Base-by-base conservation (phyloP, 2,329 filamentous ascomycete genomes). In the Alternaria arborescens region DNA sequence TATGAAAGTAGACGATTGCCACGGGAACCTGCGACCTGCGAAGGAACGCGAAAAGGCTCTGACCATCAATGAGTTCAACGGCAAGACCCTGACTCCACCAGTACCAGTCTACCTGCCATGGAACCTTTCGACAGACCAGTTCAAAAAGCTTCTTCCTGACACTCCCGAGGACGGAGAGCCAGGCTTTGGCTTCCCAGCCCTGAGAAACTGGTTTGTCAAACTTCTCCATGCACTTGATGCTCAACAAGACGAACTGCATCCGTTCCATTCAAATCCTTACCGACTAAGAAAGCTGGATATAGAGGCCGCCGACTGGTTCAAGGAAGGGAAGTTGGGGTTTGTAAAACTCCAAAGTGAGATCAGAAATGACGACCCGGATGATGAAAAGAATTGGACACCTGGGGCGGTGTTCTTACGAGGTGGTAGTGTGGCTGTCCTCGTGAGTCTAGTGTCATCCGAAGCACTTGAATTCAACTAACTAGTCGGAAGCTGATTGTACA, bases 321-420 rank as follows among this genome's bases (percentile, higher is more conserved):
- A 79, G 14, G 58, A 65, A 32, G 57, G 61, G 5, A 79, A 82
- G 8, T 69, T 87, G 5, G 86, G 86, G 1, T 88, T 88, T 65
- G 68, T 88, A 51, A 88, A 88, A 65, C 67, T 88, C 28, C 82
- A 83, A 60, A 82, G 84, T 0, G 78, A 82, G 8, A 80, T 88
- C n/a, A 82, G 81, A 3, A 87, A 61, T 3, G 62, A 55, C 0
- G 62, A 61, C 22, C 55, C 60, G 8, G 61, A 62, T 3, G 32
- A 10, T n/a, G 55, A 43, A 12, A 16, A 3, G 82, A 86, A 62
- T 24, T 82, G 77, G 59, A 76, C 88, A 2, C 85, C 86, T 1
- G 86, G 85, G 2, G 82, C 83, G 47, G 82, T 88, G 3, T 88
- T 88, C 63, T 71, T 88, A 56, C 77, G 86, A 40, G 86, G 86